Evolutionary conservation across 2,329 filamentous ascomycete genomes (phyloP), one percentile per base, ranked within the genome.

Genomic region (Alternaria brassicae): DNA sequence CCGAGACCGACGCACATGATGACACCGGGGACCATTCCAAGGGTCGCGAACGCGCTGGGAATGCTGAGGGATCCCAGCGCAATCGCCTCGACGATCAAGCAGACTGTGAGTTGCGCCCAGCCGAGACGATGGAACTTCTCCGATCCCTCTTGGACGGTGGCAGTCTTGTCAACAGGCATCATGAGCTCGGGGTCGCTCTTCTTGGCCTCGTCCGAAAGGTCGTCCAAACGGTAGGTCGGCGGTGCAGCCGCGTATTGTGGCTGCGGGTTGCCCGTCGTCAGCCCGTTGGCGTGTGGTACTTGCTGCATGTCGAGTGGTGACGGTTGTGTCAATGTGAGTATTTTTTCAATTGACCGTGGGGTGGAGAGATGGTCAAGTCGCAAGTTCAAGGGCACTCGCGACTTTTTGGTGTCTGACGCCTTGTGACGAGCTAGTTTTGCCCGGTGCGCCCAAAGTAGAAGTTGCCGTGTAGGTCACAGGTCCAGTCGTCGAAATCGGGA

Each of bases 21-120:
- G 36, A 82, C 76, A 55, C 81, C 81, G 4, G 77, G 75, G 7
- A 82, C 76, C 79, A 82, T 81, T 34, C 81, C 81, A 4, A 82
- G 69, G 7, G 74, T 80, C 2, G 80, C 80, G 52, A 82, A 82
- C 27, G 80, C 79, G 41, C 75, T 78, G 7, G 82, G 80, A 25
- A 82, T 74, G 51, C 80, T 81, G 58, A 82, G 72, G 36, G 77
- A 79, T 37, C 81, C 82, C 25, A 84, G 76, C 7, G 81, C 80
- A 60, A 83, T 82, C 28, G 82, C 81, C 65, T 84, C 82, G 53
- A 83, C 82, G 52, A 84, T 82, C 54, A 84, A 71, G 56, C 82
- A 80, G 19, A 83, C 72, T 1, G 81, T 83, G 36, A 83, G 72
- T 21, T 81, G 78, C 67, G 83, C 82, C 83, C 84, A 86, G 50